Percentiles rank a stretch among this genome's conserved stretches.
Conservation (phyloP, 2,329 filamentous ascomycete genomes). For the Hypoxylon sp. region DNA sequence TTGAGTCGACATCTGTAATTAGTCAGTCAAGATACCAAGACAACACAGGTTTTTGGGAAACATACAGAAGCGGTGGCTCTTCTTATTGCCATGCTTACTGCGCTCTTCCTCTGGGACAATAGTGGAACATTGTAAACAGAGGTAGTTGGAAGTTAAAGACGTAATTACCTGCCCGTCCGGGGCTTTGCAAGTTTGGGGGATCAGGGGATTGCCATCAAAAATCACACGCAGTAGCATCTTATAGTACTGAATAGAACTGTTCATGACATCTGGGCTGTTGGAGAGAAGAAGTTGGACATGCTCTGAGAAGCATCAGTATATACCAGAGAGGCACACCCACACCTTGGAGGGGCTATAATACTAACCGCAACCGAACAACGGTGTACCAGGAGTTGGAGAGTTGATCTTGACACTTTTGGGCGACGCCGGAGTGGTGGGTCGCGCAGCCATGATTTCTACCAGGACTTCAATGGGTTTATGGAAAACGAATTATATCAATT, state of each 20-base stretch:
- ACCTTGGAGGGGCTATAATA: slow-evolving; percentile 23
- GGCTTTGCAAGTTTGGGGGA: slow-evolving; percentile 75
- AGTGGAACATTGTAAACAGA: slow-evolving; percentile 80
- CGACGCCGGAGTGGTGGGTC: slow-evolving; percentile 54
- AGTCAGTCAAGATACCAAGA: slow-evolving; percentile 50
- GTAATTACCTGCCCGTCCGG: slow-evolving; percentile 70
- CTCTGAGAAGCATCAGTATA: slow-evolving; percentile 65
- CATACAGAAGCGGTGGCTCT: slow-evolving; percentile 81
- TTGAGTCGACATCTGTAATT: slow-evolving; percentile 79
- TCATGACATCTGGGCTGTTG: slow-evolving; percentile 73
- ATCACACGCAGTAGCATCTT: slow-evolving; percentile 79
- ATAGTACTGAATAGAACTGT: slow-evolving; percentile 79
- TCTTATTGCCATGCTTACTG: slow-evolving; percentile 76
- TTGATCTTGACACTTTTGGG: slow-evolving; percentile 72
- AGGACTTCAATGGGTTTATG: neutral
- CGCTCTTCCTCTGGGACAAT: slow-evolving; percentile 77
- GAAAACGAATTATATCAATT: slow-evolving; percentile 3
- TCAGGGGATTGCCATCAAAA: slow-evolving; percentile 75
- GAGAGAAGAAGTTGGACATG: slow-evolving; percentile 78
- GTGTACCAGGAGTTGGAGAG: slow-evolving; percentile 69
- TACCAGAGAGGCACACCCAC: slow-evolving; percentile 5
- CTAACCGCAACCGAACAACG: slow-evolving; percentile 76
- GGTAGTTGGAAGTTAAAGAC: slow-evolving; percentile 76
- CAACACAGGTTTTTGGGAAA: slow-evolving; percentile 23
- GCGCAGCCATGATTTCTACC: slow-evolving; percentile 50